Base-by-base conservation (phyloP, 164 flowering plant genomes). In the grape (Vitis vinifera) region DNA sequence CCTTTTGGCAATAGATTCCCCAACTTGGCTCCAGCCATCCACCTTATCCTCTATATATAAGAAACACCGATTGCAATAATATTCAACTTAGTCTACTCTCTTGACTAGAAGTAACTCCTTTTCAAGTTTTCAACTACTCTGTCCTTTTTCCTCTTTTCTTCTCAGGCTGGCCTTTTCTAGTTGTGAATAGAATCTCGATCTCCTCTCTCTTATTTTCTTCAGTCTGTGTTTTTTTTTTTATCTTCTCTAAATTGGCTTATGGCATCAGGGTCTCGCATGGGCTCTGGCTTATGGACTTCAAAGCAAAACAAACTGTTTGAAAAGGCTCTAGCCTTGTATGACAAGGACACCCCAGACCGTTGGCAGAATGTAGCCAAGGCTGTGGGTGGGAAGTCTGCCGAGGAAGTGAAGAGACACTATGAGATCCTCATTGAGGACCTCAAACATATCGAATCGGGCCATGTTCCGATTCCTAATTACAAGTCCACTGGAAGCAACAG, bases 321-420 rank as follows among this genome's bases (percentile, higher is more conserved):
- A 37, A 71, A 64, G 68, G 87, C 87, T 10, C 67, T 83, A 3
- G 87, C 87, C 50, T 30, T 68, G 68, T 83, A 66, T 27, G 87
- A 83, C 30, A 75, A 74, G 73, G 87, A 83, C 71, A 82, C 83
- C 17, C 81, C 81, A 6, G 85, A 82, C 49, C 76, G 86, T 10
- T 83, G 86, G 86, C 78, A 75, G 48, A 83, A 83, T 49, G 69
- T 83, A 7, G 81, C 86, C 59, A 80, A 68, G 66, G 78, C 73
- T 19, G 86, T 83, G 11, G 84, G 81, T 9, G 80, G 82, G 1
- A 83, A 83, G 65, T 65, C 86, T 0, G 65, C 78, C 2, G 84
- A 81, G 49, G 84, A 83, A 71, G 84, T 83, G 7, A 75, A 81
- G 73, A 58, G 61, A 51, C 86, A 83, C 62, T 83, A 80, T 76